Conservation (phyloP, 768 basidiomycete species). For the Agrocybe pediades region DNA sequence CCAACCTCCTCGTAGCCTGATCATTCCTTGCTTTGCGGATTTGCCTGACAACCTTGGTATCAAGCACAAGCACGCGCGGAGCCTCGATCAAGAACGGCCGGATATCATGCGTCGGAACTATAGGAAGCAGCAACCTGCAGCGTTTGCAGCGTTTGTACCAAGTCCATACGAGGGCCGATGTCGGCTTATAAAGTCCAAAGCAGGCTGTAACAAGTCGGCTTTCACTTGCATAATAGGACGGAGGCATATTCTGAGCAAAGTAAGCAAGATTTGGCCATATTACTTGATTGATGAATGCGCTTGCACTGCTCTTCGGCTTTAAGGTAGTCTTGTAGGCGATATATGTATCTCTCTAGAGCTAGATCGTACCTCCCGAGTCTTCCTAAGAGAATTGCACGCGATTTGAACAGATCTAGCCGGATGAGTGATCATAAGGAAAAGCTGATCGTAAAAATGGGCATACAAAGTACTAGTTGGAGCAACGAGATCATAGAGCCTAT, state of each 20-base stretch:
- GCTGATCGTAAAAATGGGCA: neutral
- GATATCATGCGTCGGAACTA: slow-evolving; percentile 84
- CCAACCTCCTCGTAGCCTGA: slow-evolving; percentile 69
- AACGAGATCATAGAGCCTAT: slow-evolving; percentile 80
- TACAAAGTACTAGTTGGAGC: slow-evolving; percentile 70
- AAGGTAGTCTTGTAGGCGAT: slow-evolving; percentile 76
- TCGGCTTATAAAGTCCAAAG: slow-evolving; percentile 83
- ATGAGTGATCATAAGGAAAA: neutral
- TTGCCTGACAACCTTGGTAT: slow-evolving; percentile 67
- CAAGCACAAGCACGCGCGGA: slow-evolving; percentile 65
- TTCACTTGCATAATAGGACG: slow-evolving; percentile 58
- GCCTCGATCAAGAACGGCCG: slow-evolving; percentile 75
- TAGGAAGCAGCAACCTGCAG: slow-evolving; percentile 89
- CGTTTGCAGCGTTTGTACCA: slow-evolving; percentile 79
- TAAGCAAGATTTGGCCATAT: slow-evolving; percentile 73
- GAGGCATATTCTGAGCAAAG: slow-evolving; percentile 86
- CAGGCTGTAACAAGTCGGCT: slow-evolving; percentile 71
- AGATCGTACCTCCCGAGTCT: slow-evolving; percentile 89
- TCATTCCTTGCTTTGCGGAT: slow-evolving; percentile 78
- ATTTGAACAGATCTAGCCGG: slow-evolving; percentile 93
- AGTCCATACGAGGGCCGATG: slow-evolving; percentile 83
- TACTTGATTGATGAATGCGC: slow-evolving; percentile 67
- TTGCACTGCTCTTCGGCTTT: slow-evolving; percentile 98
- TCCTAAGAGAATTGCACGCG: slow-evolving; percentile 89
- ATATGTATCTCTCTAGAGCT: slow-evolving; percentile 93